Conservation (phyloP, 2,329 filamentous ascomycete species). For the Talaromyces sp. region DNA sequence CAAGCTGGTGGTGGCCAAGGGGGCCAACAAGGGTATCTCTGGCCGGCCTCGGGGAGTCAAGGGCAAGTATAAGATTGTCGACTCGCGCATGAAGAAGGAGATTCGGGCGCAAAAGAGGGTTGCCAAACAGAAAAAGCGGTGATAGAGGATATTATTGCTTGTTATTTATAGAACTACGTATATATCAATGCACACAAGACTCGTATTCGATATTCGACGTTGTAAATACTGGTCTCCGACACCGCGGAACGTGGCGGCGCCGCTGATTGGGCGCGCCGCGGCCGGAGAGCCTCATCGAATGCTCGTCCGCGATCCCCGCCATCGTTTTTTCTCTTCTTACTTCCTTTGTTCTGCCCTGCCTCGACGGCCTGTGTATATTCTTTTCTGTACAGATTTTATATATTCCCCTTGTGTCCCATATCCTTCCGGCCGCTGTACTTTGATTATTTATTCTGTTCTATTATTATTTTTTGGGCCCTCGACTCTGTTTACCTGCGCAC, state of each 20-base stretch:
- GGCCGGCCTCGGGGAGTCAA: conserved; percentile 88
- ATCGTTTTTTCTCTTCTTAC: conserved; percentile 7
- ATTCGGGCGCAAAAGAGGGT: conserved; percentile 77
- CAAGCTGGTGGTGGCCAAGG: conserved; percentile 82
- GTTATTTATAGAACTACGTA: not conserved
- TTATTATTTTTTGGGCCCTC: not conserved
- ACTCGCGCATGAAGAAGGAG: conserved; percentile 94
- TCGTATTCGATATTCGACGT: not conserved
- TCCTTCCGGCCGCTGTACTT: not conserved
- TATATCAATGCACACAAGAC: not conserved
- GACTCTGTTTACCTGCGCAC: not conserved
- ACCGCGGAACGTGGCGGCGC: not conserved
- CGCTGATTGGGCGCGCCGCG: not conserved
- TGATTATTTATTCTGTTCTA: conserved; percentile 11
- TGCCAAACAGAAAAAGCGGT: conserved; percentile 59
- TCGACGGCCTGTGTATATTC: conserved; percentile 7
- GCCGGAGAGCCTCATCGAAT: not conserved
- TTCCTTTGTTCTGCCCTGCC: conserved; percentile 4
- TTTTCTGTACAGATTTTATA: conserved; percentile 14
- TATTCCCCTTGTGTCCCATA: conserved; percentile 7
- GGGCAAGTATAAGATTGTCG: conserved; percentile 96
- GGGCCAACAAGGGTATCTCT: conserved; percentile 76
- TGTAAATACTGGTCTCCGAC: not conserved
- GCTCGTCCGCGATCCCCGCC: not conserved
- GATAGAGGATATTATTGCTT: not conserved